phyloP scores from a whole-genome alignment of 352 stramenopile species.

The Phytophthora kernoviae region DNA sequence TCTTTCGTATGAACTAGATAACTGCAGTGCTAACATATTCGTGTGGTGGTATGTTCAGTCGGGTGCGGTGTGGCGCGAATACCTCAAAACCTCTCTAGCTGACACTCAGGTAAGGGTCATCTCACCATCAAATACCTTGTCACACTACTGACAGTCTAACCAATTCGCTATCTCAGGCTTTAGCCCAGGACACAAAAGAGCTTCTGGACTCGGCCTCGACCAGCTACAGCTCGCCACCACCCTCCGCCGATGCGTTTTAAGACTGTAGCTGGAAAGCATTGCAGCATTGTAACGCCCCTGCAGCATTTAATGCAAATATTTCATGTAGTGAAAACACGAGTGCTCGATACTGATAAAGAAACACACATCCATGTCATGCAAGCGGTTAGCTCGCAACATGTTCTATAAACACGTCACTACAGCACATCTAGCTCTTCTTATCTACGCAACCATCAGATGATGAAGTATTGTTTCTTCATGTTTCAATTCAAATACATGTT shows the following conservation, averaged over 20 bases:
- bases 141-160: not conserved
- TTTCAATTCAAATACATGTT: conserved; percentile 24
- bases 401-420: not conserved
- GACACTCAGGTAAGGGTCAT: conserved; percentile 35
- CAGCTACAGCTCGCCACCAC: conserved; percentile 1
- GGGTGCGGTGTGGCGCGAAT: conserved; percentile 54
- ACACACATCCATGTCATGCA: not conserved
- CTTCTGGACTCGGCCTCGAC: conserved; percentile 34
- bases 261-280: not conserved
- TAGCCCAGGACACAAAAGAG: conserved; percentile 50
- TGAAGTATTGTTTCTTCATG: conserved; percentile 14
- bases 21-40: not conserved
- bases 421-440: not conserved
- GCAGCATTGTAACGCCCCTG: not conserved
- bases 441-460: not conserved
- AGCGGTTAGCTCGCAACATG: not conserved
- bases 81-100: conserved; percentile 43
- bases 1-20: no score
- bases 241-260: conserved; percentile 25
- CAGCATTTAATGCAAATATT: no score
- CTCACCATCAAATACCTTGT: not conserved
- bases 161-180: conserved; percentile 11
- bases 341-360: not conserved
- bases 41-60: conserved; percentile 17
- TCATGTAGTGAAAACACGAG: not conserved